Base-by-base conservation (phyloP, 2,329 filamentous ascomycete genomes). In the Chlorencoelia australis region DNA sequence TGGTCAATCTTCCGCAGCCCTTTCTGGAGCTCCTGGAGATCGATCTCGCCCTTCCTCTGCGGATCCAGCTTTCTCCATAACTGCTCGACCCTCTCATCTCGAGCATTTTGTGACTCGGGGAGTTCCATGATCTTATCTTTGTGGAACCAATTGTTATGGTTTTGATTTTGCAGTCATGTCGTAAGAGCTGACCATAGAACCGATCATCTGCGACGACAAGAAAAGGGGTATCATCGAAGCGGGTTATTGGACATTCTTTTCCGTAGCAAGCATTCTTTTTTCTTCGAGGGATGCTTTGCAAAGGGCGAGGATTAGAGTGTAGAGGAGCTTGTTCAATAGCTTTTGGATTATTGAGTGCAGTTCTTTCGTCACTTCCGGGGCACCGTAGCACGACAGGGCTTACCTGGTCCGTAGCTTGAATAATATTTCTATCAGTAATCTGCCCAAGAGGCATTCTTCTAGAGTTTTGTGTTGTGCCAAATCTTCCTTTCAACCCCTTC, bases 1-100 rank as follows among this genome's bases (percentile, higher is more conserved):
- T 98, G 91, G 59, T 96, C 88, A 54, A 96, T 86, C 61, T 79
- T 83, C 58, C 70, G 77, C 55, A 98, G 64, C 4, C 89, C 91
- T 63, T 78, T 84, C 63, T 88, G 82, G 50, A 98, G 66, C 20
- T 78, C 87, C 58, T 81, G 78, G 47, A 93, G 67, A 62, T 96
- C 88, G 51, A 98, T 69, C 58, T 85, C 79, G 41, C 85, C 85
- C 51, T 80, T 78, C 41, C 71, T 70, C 47, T 77, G 73, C 47
- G 80, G 79, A 60, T 94, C 87, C 48, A 98, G 73, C 53, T 75
- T 79, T 56, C 66, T 68, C 88, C 89, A 96, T 54, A 96, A 74
- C 59, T 78, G 71, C 63, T 86, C 79, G 52, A 95, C 75, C 54
- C 88, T 75, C 60, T 76, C 73, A 64, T 94, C 84, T 57, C 82